Percentiles rank a stretch among this genome's conserved stretches.
phyloP scores from a whole-genome alignment of 805 yeast genomes.

The Candida namnaoensis region DNA sequence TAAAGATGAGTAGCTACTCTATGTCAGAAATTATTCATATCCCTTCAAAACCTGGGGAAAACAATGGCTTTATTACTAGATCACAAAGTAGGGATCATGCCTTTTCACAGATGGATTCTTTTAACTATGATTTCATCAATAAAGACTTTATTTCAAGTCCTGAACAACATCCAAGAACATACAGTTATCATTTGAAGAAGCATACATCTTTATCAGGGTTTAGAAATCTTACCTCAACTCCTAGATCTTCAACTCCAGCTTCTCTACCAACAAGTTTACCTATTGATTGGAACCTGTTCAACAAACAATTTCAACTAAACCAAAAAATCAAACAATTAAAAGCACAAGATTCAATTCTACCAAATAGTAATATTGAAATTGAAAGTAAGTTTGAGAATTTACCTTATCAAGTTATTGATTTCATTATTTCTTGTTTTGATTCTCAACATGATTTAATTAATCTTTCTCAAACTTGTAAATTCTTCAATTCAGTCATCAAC shows the following conservation, averaged over 20 bases:
- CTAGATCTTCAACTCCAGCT: slow-evolving; percentile 11
- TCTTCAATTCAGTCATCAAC: slow-evolving; percentile 18
- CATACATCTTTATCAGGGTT: slow-evolving; percentile 4
- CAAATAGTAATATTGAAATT: background rate
- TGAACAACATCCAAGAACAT: background rate
- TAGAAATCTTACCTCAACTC: slow-evolving; percentile 19
- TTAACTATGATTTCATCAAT: background rate
- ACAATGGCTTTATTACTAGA: too few relatives aligned
- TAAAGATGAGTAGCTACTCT: too few relatives aligned
- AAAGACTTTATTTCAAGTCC: background rate
- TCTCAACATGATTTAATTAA: slow-evolving; percentile 18
- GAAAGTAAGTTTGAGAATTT: slow-evolving; percentile 17
- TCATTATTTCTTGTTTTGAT: slow-evolving; percentile 18
- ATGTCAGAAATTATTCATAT: too few relatives aligned
- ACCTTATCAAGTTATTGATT: slow-evolving; percentile 19
- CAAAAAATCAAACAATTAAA: slow-evolving; percentile 9
- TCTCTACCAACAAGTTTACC: slow-evolving; percentile 19
- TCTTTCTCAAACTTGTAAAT: slow-evolving; percentile 15
- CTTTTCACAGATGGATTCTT: too few relatives aligned
- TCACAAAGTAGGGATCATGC: too few relatives aligned
- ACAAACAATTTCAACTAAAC: slow-evolving; percentile 16
- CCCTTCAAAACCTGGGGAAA: too few relatives aligned
- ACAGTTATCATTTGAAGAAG: too few relatives aligned
- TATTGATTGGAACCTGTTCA: slow-evolving; percentile 19
- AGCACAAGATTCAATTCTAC: background rate